phyloP scores from a whole-genome alignment of 352 stramenopile species.

The Blastocystis sp. region DNA sequence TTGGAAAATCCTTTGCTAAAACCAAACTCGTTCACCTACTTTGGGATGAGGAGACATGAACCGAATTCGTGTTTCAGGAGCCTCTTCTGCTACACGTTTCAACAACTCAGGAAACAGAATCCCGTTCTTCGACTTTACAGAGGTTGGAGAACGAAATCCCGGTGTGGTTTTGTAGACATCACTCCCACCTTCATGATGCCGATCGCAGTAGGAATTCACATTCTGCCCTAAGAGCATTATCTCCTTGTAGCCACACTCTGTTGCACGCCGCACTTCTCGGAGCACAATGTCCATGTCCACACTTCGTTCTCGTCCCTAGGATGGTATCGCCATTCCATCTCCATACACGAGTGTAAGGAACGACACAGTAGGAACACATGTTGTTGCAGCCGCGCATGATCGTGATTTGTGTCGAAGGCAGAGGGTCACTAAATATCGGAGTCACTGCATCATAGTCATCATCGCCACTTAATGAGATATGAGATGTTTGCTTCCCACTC shows the following conservation, averaged over 20 bases:
- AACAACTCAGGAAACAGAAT: conserved; percentile 94
- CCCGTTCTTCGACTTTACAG: conserved; percentile 68
- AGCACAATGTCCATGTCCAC: conserved; percentile 84
- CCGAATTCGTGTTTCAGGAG: conserved; percentile 90
- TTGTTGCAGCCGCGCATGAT: conserved; percentile 99
- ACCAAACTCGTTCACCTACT: background rate
- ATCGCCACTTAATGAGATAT: conserved; percentile 82
- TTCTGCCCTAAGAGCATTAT: conserved; percentile 98
- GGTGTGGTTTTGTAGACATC: conserved; percentile 73
- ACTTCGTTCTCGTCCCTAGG: conserved; percentile 81
- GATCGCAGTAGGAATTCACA: conserved; percentile 98
- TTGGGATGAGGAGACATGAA: conserved; percentile 95
- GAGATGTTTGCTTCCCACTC: conserved; percentile 79
- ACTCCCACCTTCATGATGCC: background rate
- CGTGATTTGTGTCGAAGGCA: conserved; percentile 80
- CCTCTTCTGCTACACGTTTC: conserved; percentile 81
- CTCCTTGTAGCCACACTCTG: conserved; percentile 87
- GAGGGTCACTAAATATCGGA: conserved; percentile 79
- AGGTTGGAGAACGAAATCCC: conserved; percentile 69
- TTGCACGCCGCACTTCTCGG: conserved; percentile 81
- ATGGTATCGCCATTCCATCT: background rate
- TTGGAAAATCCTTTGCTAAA: conserved; percentile 87
- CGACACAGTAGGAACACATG: conserved; percentile 99
- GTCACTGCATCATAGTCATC: conserved; percentile 97
- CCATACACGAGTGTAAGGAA: conserved; percentile 88